These are phyloP conservation scores for Solanum hybrid DNA, from an alignment of 305 asterid species.

Conservation along the genomic window DNA sequence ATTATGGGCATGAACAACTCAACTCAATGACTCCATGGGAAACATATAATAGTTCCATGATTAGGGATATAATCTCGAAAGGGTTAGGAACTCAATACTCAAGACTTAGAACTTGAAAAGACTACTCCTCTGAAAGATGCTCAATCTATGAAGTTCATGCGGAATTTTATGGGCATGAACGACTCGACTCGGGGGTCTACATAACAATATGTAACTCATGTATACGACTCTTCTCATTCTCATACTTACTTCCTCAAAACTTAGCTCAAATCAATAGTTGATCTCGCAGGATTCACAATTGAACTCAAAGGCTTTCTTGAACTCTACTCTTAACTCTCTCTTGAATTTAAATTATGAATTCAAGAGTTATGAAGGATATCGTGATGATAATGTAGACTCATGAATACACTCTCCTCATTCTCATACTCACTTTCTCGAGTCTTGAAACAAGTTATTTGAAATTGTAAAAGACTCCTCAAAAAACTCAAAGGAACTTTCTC, in stretches of 20 bases:
- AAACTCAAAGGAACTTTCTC: not conserved
- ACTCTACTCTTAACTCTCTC: too few species aligned
- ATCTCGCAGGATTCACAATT: too few species aligned
- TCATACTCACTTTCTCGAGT: not conserved
- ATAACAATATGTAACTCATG: not conserved
- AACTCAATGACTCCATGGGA: not conserved
- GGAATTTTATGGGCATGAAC: not conserved
- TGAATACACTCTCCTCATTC: not conserved
- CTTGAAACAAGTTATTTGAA: not conserved
- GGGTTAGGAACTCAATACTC: not conserved
- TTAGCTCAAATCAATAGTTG: not conserved
- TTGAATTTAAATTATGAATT: too few species aligned
- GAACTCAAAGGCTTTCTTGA: too few species aligned
- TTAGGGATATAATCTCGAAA: not conserved
- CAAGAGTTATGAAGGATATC: too few species aligned
- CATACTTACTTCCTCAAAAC: not conserved
- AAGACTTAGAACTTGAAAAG: not conserved
- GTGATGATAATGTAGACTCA: not conserved
- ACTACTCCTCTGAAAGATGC: not conserved
- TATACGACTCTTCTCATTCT: not conserved
- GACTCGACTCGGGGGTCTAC: not conserved
- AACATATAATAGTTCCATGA: not conserved
- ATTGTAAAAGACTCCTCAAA: not conserved
- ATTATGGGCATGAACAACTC: not conserved
- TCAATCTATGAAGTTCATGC: not conserved